Base-by-base conservation (phyloP, 257 asterid species). In the Thymus mandschuricus region DNA sequence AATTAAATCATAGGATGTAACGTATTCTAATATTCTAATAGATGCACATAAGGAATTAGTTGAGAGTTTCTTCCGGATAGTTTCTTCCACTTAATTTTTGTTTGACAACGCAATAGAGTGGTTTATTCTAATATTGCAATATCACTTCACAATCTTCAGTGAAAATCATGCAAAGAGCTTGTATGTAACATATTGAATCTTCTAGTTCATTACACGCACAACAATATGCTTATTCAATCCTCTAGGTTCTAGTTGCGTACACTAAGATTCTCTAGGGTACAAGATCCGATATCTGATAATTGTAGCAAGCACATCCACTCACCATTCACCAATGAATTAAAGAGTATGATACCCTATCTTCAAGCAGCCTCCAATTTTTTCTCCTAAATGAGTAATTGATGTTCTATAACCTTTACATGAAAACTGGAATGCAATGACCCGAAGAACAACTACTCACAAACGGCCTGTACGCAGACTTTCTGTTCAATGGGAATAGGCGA, bases 361-460 rank as follows among this genome's bases (percentile, higher is more conserved):
- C 21, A 12, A 54, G 31, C 60, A 30, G 35, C 12, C 35, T 57
- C 41, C 62, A 30, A 34, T 29, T 4, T 33, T 3, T 57, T 11
- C 21, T 31, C 40, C n/a, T 52, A 13, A 33, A 41, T 15, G 3
- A 50, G 67, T 63, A 62, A 30, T 33, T 12, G 51, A 15, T 21
- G 9, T 49, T 46, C 63, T 27, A 29, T 48, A 69, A 9, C 48
- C 61, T 64, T 58, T 52, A 30, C 49, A 52, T 35, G 56, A 60
- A 56, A 61, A 61, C 29, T 46, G 54, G 55, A 51, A 28, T 29
- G 66, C 38, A 41, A 69, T 1, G 31, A 62, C 5, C 64, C 21
- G 21, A 21, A 21, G 50, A 54, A 43, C 38, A 41, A 50, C 41
- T 55, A 11, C 49, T 55, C 56, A 31, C 46, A 1, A 28, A 41